Evolutionary conservation across 345 rosid species (phyloP).

Genomic region (Brassica juncea): DNA sequence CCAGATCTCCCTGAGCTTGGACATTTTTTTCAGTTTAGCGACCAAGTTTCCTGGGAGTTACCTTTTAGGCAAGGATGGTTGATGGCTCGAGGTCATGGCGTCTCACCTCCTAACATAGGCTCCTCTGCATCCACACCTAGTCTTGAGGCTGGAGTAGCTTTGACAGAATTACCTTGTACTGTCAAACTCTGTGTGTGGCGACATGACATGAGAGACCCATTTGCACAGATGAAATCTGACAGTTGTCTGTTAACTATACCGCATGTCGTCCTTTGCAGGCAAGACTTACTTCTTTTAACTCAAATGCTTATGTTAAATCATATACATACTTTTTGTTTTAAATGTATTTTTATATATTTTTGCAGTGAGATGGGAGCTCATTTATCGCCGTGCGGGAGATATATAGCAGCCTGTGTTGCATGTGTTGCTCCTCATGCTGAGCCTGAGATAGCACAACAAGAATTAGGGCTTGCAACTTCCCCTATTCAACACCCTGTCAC

Average conservation of each 20-base stretch:
- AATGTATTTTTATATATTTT: constrained; percentile 12
- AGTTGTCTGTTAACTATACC: constrained; percentile 71
- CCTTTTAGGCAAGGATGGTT: constrained; percentile 79
- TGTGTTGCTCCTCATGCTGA: constrained; percentile 80
- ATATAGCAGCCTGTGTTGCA: constrained; percentile 95
- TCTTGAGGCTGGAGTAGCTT: constrained; percentile 56
- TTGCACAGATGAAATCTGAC: constrained; percentile 55
- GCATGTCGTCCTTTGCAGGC: constrained; percentile 99
- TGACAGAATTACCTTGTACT: constrained; percentile 81
- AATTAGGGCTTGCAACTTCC: constrained; percentile 74
- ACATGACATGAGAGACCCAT: constrained; percentile 69
- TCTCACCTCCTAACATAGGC: constrained; percentile 40
- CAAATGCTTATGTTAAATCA: background rate
- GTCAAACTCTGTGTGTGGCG: constrained; percentile 90
- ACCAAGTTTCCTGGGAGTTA: constrained; percentile 61
- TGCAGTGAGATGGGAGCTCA: constrained; percentile 99
- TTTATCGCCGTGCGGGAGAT: constrained; percentile 97
- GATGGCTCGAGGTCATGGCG: constrained; percentile 66
- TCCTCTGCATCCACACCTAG: constrained; percentile 42
- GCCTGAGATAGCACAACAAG: constrained; percentile 69
- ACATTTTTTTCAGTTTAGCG: constrained; percentile 54
- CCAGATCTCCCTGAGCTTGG: constrained; percentile 44
- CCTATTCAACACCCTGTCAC: constrained; percentile 93
- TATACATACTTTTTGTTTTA: background rate
- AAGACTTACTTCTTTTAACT: constrained; percentile 10